A percentile compares a stretch with the other conserved stretches of the same genome.
These are phyloP conservation scores for Zea mays DNA, from an alignment of 176 grass and related monocot genomes.

Conservation along the genomic window DNA sequence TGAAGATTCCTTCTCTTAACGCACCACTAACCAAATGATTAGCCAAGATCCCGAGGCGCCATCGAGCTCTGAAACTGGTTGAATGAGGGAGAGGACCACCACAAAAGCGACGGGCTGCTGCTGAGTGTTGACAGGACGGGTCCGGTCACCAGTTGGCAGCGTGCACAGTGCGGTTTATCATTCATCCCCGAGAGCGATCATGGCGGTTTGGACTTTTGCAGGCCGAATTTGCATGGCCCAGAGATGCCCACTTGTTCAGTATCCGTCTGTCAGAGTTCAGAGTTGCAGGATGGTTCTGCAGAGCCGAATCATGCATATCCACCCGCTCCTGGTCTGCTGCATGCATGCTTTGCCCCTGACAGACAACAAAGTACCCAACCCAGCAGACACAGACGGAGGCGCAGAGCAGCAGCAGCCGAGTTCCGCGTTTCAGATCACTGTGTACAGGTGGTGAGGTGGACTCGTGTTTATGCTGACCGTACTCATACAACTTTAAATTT, in stretches of 20 bases:
- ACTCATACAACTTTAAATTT: no score
- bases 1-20: background rate
- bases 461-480: no score
- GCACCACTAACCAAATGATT: slow-evolving; percentile 36
- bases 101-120: background rate
- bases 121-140: slow-evolving; percentile 16
- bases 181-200: slow-evolving; percentile 26
- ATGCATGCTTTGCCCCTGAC: no score
- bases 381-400: no score
- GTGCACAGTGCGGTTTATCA: slow-evolving; percentile 35
- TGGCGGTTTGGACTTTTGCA: slow-evolving; percentile 27
- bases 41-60: slow-evolving; percentile 10
- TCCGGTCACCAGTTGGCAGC: slow-evolving; percentile 21
- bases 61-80: slow-evolving; percentile 6
- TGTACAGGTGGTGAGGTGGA: no score
- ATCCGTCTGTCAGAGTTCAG: slow-evolving; percentile 18
- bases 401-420: no score
- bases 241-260: background rate
- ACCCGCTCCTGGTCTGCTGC: no score
- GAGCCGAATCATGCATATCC: no score
- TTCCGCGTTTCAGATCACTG: no score
- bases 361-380: no score
- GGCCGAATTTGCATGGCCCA: slow-evolving; percentile 23
- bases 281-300: background rate
- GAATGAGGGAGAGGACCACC: background rate